Evolutionary conservation across 495 filamentous ascomycete species (phyloP).

Genomic region (Annulohypoxylon maeteangense): DNA sequence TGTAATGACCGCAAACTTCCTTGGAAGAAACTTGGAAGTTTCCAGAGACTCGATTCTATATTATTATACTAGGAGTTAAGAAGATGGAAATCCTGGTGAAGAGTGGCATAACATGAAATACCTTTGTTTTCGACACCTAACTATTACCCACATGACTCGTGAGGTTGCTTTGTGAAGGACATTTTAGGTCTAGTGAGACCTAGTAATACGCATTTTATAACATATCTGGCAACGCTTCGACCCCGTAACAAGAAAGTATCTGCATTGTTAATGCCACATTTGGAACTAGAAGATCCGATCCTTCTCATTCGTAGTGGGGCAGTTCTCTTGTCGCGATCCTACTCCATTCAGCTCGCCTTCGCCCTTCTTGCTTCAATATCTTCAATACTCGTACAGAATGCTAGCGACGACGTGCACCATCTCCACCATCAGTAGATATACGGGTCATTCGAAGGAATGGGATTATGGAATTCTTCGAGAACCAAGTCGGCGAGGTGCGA

Average conservation of each 20-base stretch:
- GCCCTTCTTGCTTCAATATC: constrained; percentile 3
- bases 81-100: neutral
- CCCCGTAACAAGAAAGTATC: constrained; percentile 19
- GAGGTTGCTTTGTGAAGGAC: neutral
- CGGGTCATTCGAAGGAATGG: constrained; percentile 34
- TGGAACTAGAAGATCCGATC: constrained; percentile 24
- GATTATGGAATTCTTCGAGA: constrained; percentile 65
- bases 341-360: constrained; percentile 7
- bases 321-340: constrained; percentile 19
- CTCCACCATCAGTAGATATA: constrained; percentile 5
- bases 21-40: too few relatives aligned
- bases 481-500: constrained; percentile 65
- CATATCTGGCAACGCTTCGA: constrained; percentile 6
- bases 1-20: too few relatives aligned
- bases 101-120: too few relatives aligned
- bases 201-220: neutral
- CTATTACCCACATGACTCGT: neutral
- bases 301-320: constrained; percentile 15
- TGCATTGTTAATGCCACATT: constrained; percentile 13
- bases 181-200: neutral
- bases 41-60: too few relatives aligned
- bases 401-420: constrained; percentile 3
- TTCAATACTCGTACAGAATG: constrained; percentile 23
- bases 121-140: too few relatives aligned
- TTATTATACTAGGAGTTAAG: neutral